Percentiles rank a stretch among this genome's conserved stretches.
phyloP scores from a whole-genome alignment of 2,329 filamentous ascomycete genomes.

The Phaeosphaeriaceae sp. region DNA sequence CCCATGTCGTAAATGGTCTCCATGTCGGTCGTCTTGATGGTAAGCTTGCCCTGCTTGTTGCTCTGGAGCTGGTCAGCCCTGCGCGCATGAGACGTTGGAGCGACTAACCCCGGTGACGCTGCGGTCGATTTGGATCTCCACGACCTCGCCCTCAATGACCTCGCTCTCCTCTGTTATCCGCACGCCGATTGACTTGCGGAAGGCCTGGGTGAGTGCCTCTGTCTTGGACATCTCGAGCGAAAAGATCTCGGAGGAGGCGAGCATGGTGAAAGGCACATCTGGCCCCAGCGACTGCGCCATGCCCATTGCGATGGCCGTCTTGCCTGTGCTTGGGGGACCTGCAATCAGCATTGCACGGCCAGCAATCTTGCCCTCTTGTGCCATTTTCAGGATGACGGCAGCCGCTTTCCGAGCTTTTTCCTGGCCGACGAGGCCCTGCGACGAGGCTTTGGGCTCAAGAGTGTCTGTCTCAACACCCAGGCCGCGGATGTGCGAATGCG shows the following conservation, averaged over 20 bases:
- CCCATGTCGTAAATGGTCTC: slow-evolving; percentile 99
- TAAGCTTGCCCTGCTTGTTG: slow-evolving; percentile 98
- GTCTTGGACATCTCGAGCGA: slow-evolving; percentile 99
- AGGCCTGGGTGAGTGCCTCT: slow-evolving; percentile 96
- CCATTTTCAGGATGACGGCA: slow-evolving; percentile 97
- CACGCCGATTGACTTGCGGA: slow-evolving; percentile 97
- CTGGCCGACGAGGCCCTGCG: slow-evolving; percentile 94
- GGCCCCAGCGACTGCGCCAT: slow-evolving; percentile 95
- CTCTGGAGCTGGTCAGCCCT: slow-evolving; percentile 56
- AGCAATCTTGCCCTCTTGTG: slow-evolving; percentile 98
- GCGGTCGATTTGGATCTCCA: slow-evolving; percentile 97
- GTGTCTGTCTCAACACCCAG: slow-evolving; percentile 92
- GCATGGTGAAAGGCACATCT: slow-evolving; percentile 95
- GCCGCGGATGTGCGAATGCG: slow-evolving; percentile 96
- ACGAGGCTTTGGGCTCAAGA: slow-evolving; percentile 81
- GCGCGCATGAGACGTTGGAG: background rate
- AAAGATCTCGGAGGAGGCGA: slow-evolving; percentile 96
- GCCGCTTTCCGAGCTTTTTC: slow-evolving; percentile 96
- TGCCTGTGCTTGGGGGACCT: slow-evolving; percentile 94
- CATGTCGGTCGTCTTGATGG: slow-evolving; percentile 99
- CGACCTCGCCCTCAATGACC: slow-evolving; percentile 98
- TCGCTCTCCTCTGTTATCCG: slow-evolving; percentile 99
- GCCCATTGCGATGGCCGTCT: slow-evolving; percentile 98
- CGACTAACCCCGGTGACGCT: slow-evolving; percentile 82
- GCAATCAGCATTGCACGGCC: slow-evolving; percentile 93